phyloP scores from a whole-genome alignment of 2,329 filamentous ascomycete genomes.

The Diaporthe ampelina region DNA sequence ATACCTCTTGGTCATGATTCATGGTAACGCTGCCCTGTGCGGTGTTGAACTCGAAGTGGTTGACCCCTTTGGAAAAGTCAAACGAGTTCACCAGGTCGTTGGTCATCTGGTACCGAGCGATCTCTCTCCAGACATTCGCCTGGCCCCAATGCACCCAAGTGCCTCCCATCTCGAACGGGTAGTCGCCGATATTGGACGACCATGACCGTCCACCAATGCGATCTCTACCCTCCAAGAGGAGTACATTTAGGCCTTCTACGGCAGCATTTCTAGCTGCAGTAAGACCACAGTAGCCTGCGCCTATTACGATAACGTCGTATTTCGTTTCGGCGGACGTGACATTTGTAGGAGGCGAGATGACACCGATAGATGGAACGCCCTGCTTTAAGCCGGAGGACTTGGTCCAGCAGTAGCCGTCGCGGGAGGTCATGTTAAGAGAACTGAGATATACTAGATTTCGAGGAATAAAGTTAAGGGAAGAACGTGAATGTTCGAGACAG shows the following conservation, averaged over 20 bases:
- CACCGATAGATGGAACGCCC: conserved; percentile 6
- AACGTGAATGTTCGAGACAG: not conserved
- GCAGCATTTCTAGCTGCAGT: not conserved
- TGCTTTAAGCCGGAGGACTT: not conserved
- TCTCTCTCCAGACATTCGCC: conserved; percentile 52
- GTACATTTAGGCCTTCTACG: not conserved
- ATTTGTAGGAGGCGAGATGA: not conserved
- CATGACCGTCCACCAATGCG: conserved; percentile 58
- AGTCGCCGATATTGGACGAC: conserved; percentile 52
- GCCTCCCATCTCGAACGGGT: conserved; percentile 58
- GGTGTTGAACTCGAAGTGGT: conserved; percentile 55
- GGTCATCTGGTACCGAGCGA: conserved; percentile 39
- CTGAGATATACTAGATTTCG: rapidly evolving
- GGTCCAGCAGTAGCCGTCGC: conserved; percentile 9
- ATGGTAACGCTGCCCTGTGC: conserved; percentile 45
- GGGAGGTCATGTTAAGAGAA: not conserved
- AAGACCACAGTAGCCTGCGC: conserved; percentile 7
- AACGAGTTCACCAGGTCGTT: conserved; percentile 54
- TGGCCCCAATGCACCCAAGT: conserved; percentile 58
- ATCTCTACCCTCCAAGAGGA: conserved; percentile 56
- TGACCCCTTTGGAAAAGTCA: conserved; percentile 57
- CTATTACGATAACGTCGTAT: conserved; percentile 13
- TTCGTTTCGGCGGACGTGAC: not conserved
- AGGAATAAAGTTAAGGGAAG: not conserved
- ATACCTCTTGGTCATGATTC: conserved; percentile 58